Base-by-base conservation (phyloP, 1,284 basidiomycete genomes). In the Papiliotrema fonsecae region DNA sequence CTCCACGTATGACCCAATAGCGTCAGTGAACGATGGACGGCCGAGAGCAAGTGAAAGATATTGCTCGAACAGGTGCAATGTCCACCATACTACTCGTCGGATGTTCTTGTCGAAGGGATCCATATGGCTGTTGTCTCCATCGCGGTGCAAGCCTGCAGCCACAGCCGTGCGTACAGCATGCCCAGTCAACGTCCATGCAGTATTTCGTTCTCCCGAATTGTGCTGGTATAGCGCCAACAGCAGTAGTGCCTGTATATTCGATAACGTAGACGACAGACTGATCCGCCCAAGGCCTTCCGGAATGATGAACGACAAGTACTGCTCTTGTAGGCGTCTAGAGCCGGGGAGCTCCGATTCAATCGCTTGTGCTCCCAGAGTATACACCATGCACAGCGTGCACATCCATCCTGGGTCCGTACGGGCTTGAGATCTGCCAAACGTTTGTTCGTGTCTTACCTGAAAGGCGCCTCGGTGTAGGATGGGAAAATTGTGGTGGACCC, bases 71-170 rank as follows among this genome's bases (percentile, higher is more conserved):
- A 49, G 43, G 35, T 55, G 46, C 18, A 60, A 41, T 13, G 47
- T 49, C 58, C 52, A 60, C 58, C 58, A 60, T 4, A 60, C 55
- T 2, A 45, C 38, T 6, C 58, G 45, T 14, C 58, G 50, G 7
- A 41, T 47, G 24, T 57, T 56, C 16, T 55, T 41, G 42, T 57
- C 52, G 35, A 57, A 49, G 2, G 53, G 48, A 19, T 57, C 55
- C 38, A 57, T 53, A 19, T 52, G 30, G 24, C 34, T 24, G 39
- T 56, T 51, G 7, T 54, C 52, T 13, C 55, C 55, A 27, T 57
- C 58, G 22, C 51, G 41, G 24, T 56, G 55, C 28, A 59, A 43
- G 4, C 57, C 57, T 5, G 45, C 39, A 3, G 54, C 50, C 2
- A 59, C 49, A 10, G 50, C 54, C 2, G 46, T 32, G 9, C 57